Base-by-base conservation (phyloP, 2,329 filamentous ascomycete genomes). In the Fusarium beomiforme region DNA sequence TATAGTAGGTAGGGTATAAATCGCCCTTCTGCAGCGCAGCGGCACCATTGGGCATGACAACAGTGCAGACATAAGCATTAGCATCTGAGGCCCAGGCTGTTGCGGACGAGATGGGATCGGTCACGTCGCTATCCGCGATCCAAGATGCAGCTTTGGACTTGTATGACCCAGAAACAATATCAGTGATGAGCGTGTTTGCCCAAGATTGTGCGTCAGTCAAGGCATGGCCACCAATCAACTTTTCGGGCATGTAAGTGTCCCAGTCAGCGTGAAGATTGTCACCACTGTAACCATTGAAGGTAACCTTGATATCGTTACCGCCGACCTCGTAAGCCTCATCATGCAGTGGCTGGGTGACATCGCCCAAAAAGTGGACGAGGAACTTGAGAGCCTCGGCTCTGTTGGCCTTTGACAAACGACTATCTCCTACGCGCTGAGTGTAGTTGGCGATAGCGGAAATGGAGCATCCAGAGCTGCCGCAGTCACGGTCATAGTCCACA, bases 341-440 rank as follows among this genome's bases (percentile, higher is more conserved):
- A 3, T 60, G 57, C 1, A 60, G 23, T 13, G 57, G 57, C 16
- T 60, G 57, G 6, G 57, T 60, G 2, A 60, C 29, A 2, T 60
- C 57, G 3, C 49, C 57, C 16, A 60, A 9, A 21, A 60, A 56
- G 37, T 60, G 57, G 5, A 60, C 49, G 0, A 60, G 57, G 12
- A 60, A 60, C 17, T 60, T 60, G 23, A 60, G 57, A 37, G 57
- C 57, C 49, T 60, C 57, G 17, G 57, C 57, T 23, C n/a, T 12
- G 23, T 60, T 43, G 3, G 49, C 57, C 2, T 36, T 56, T 14
- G 57, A 13, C 8, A 60, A 23, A 56, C 57, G 57, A 0, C 49
- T n/a, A 56, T 60, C 57, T 17, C 39, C 57, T 17, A 56, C 57
- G 37, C 57, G 57, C 24, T 8, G 37, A 16, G 57, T 60, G 24